phyloP scores from a whole-genome alignment of 2,329 filamentous ascomycete genomes.

The Ophiostoma angusticollis region DNA sequence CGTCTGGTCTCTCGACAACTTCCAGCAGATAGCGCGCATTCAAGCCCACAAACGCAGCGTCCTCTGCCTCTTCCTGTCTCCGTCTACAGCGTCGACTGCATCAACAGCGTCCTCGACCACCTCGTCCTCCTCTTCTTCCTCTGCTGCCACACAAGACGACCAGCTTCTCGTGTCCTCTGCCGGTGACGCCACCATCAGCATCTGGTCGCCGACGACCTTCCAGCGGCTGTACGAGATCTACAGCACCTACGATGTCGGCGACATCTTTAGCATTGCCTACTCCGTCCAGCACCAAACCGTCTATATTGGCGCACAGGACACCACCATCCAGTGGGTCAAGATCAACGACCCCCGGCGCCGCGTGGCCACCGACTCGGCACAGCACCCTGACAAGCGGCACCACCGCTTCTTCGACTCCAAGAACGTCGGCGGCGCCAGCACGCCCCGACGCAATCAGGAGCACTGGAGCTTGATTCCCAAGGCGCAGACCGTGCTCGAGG shows the following conservation, averaged over 20 bases:
- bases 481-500: conserved; percentile 54
- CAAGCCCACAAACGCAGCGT: conserved; percentile 89
- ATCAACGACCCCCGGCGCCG: conserved; percentile 50
- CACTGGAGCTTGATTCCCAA: conserved; percentile 41
- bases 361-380: conserved; percentile 48
- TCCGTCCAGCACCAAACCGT: conserved; percentile 67
- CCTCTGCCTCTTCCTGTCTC: conserved; percentile 71
- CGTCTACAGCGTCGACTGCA: conserved; percentile 35
- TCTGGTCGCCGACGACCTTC: conserved; percentile 73
- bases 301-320: conserved; percentile 89
- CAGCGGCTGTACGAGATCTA: conserved; percentile 77
- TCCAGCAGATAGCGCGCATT: conserved; percentile 63
- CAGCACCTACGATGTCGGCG: conserved; percentile 85
- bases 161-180: conserved; percentile 77
- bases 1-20: conserved; percentile 81
- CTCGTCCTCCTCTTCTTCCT: conserved; percentile 42
- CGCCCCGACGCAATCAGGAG: conserved; percentile 56
- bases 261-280: conserved; percentile 91
- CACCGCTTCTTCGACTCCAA: conserved; percentile 90
- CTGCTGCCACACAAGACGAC: conserved; percentile 35
- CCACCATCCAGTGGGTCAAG: conserved; percentile 85
- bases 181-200: conserved; percentile 86
- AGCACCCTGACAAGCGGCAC: conserved; percentile 62
- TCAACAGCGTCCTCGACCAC: background rate
- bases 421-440: conserved; percentile 68